Base-by-base conservation (phyloP, 1,139 yeast genomes). In the Trichomonascaceae sp. region DNA sequence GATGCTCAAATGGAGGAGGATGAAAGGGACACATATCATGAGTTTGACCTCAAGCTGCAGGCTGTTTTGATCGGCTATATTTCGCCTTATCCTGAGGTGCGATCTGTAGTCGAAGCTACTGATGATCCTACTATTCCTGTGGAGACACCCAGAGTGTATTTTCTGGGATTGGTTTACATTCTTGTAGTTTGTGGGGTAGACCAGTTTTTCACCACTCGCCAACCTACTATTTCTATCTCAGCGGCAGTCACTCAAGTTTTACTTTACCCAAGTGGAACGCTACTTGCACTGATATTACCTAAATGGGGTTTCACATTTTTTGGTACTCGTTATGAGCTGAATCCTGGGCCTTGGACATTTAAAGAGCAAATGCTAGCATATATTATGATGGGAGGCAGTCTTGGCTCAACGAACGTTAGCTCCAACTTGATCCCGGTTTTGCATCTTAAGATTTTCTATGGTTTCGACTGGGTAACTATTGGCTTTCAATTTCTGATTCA, bases 351-450 rank as follows among this genome's bases (percentile, higher is more conserved):
- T 6, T 85, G 88, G 87, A 73, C 77, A 32, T 76, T 73, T 62
- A 85, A 86, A 67, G 93, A 85, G 64, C 88, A 85, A 72, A 82
- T 82, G 83, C 72, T 82, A 58, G 73, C 82, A 2, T 79, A 85
- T 6, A 54, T 78, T 45, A 69, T 77, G 58, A 74, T 75, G 60
- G 50, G 49, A 17, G 58, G 53, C 17, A 54, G 50, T 2, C 46
- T 51, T 30, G 41, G 38, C 17, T 36, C 54, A 41, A 54, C 52
- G 9, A 47, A 52, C 15, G 79, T 69, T 15, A 45, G 47, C 15
- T 51, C 44, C 49, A 53, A 52, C 47, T 43, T 38, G 32, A 52
- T 50, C 20, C 50, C 43, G 18, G 50, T 49, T 15, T 50, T 47
- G 48, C 45, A 47, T 27, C 19, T 39, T 12, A 27, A 66, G 8